Evolutionary conservation across 176 grass and related monocot species (phyloP), one percentile per base, ranked within the genome.

Genomic region (Cenchrus purpureus): DNA sequence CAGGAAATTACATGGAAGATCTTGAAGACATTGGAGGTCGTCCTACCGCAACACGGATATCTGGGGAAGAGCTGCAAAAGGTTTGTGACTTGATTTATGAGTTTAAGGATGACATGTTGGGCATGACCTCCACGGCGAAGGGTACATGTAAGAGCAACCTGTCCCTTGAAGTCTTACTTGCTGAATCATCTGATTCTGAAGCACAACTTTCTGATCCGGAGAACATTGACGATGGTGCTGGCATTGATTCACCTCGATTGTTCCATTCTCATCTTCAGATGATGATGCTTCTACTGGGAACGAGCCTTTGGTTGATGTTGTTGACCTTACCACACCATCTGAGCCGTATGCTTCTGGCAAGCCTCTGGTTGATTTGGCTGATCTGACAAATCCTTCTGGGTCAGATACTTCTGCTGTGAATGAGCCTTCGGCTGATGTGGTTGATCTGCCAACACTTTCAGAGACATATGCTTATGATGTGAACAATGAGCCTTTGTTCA

Each of bases 141-240:
- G 58, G 3, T 83, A 28, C 29, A 57, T 86, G 63, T 74, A 59
- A 78, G 76, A 57, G 22, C 80, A 80, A 13, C 72, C 71, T 49
- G 68, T 79, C 93, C 75, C 87, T 94, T 32, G 82, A 94, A 90
- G 82, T 76, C 51, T 81, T 92, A 71, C 85, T 94, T 74, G 82
- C 68, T 0, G 78, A 86, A 88, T 86, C 85, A 78, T 90, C 68
- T 49, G 81, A 78, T 68, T 87, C 29, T 56, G 84, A 85, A 84
- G 70, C 9, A 0, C 87, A 86, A 69, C 69, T 73, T 80, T 90
- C 92, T 71, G 50, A 59, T 10, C 16, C 4, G 54, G 74, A 59
- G 79, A 34, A 79, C 16, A 17, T 11, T 68, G 57, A 71, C 28
- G 61, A 31, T 48, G 73, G 9, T 61, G 48, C 65, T 65, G 42